Evolutionary conservation across 1,284 basidiomycete genomes (phyloP).

Genomic region (Sporisorium sorghi): DNA sequence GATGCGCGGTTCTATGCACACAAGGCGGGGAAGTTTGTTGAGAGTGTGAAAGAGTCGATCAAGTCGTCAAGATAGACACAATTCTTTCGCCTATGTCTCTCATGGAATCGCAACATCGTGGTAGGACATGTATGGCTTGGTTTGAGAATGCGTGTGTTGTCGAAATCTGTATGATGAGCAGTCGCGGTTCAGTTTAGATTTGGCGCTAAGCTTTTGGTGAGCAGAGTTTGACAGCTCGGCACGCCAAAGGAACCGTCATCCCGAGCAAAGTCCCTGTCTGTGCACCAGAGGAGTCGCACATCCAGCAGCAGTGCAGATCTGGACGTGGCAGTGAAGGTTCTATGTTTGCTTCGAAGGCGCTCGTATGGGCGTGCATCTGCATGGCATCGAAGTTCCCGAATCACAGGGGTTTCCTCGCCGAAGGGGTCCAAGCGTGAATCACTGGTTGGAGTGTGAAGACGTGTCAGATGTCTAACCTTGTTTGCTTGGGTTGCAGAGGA

Average conservation of each 20-base stretch:
- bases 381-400: background rate
- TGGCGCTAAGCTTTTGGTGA: background rate
- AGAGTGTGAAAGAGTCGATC: background rate
- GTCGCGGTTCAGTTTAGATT: background rate
- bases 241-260: conserved; percentile 8
- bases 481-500: background rate
- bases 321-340: background rate
- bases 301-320: background rate
- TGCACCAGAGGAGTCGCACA: background rate
- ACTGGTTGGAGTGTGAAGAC: background rate
- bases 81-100: too few relatives aligned
- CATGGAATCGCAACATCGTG: too few relatives aligned
- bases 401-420: background rate
- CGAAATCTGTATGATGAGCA: background rate
- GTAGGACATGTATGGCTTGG: too few relatives aligned
- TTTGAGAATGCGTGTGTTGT: background rate
- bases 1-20: conserved; percentile 2
- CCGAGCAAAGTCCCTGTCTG: too few relatives aligned
- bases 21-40: background rate
- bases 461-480: background rate
- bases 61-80: background rate
- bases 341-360: background rate
- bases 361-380: background rate
- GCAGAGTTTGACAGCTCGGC: conserved; percentile 33
- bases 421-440: conserved; percentile 2